phyloP scores from a whole-genome alignment of 1,284 basidiomycete genomes.

The Tilletia setariae region DNA sequence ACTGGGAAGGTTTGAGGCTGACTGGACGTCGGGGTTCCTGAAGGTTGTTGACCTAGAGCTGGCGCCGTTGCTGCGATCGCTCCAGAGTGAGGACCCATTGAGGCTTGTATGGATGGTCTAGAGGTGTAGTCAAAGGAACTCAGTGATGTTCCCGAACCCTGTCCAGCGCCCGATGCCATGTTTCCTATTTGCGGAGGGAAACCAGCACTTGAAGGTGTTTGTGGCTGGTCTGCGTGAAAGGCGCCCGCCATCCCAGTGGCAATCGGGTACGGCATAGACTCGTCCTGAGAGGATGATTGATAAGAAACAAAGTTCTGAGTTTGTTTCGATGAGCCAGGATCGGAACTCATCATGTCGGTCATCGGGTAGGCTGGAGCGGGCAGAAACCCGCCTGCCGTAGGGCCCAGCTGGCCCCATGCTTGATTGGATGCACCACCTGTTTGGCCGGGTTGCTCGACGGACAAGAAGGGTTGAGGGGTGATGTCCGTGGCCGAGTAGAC shows the following conservation, averaged over 20 bases:
- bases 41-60: not conserved
- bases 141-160: not conserved
- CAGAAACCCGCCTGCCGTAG: not conserved
- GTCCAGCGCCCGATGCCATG: not conserved
- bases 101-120: not conserved
- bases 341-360: not conserved
- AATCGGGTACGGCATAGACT: not conserved
- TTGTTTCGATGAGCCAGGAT: not conserved
- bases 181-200: not conserved
- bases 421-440: not conserved
- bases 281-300: not conserved
- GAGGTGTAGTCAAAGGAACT: not conserved
- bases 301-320: not conserved
- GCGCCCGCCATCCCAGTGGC: conserved; percentile 5
- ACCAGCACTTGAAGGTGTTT: not conserved
- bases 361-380: not conserved
- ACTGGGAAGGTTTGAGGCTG: not conserved
- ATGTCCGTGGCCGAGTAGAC: not conserved
- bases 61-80: not conserved
- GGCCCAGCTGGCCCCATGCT: not conserved
- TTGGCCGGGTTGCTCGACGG: too few species aligned
- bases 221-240: not conserved
- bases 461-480: too few species aligned
- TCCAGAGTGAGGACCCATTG: not conserved
- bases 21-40: not conserved